phyloP scores from a whole-genome alignment of 805 yeast genomes.

The Blastobotrys chiropterorum region DNA sequence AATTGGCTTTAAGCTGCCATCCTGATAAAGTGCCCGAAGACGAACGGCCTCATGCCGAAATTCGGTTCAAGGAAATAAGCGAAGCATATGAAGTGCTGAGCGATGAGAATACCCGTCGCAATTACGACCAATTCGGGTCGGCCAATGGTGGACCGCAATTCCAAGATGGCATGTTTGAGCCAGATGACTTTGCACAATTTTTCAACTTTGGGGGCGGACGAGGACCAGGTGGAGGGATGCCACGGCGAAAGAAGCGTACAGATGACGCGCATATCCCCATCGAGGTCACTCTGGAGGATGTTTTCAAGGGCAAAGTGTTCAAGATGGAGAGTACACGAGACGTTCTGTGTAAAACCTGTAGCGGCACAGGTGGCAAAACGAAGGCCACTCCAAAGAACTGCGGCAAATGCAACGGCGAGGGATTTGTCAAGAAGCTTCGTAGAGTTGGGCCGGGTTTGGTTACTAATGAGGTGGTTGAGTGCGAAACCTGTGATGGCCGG shows the following conservation, averaged over 20 bases:
- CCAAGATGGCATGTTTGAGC: conserved; percentile 41
- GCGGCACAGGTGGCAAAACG: conserved; percentile 68
- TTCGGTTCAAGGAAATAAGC: conserved; percentile 72
- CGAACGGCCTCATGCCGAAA: conserved; percentile 64
- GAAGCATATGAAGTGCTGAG: conserved; percentile 80
- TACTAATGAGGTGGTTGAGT: conserved; percentile 53
- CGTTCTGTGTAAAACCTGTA: conserved; percentile 64
- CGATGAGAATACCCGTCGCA: conserved; percentile 43
- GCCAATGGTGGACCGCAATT: conserved; percentile 34
- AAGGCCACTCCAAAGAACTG: conserved; percentile 54
- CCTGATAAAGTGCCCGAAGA: conserved; percentile 81
- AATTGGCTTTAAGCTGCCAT: conserved; percentile 74
- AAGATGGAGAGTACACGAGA: conserved; percentile 68
- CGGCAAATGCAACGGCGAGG: conserved; percentile 65
- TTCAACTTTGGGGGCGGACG: conserved; percentile 42
- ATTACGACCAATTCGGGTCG: conserved; percentile 33
- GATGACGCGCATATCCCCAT: conserved; percentile 64
- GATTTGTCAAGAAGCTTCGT: conserved; percentile 51
- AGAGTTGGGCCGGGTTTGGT: conserved; percentile 71
- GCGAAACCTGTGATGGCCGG: conserved; percentile 64
- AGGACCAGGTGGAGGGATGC: conserved; percentile 5
- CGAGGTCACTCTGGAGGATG: conserved; percentile 61
- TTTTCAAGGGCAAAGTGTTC: conserved; percentile 74
- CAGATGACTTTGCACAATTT: conserved; percentile 56
- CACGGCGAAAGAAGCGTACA: conserved; percentile 33